Evolutionary conservation across 768 basidiomycete genomes (phyloP), one percentile per base, ranked within the genome.

Genomic region (Tulasnella sp.): DNA sequence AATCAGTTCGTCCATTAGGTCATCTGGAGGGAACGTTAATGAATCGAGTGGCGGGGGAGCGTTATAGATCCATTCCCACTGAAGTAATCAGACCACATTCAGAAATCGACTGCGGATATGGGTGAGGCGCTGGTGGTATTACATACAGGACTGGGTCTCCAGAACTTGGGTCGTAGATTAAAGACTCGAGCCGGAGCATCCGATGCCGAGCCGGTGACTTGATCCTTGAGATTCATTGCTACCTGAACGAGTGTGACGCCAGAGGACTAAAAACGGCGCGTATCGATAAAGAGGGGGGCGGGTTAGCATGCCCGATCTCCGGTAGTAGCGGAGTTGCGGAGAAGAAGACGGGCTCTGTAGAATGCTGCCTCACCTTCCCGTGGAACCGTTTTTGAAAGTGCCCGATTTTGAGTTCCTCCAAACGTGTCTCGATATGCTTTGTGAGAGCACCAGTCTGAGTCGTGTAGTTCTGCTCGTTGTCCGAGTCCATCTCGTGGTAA

Each of bases 171-270:
- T 5, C 71, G 69, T 3, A 64, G 67, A 68, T 42, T 49, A 74
- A 64, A 42, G 71, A 58, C 52, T 78, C 71, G 7, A 78, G 78
- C 72, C 80, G 80, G 39, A 19, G 54, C 29, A 58, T 74, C 39
- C n/a, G 39, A 12, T 3, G 3, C 8, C 14, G 91, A 89, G 91
- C 88, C 87, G 1, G 85, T 85, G 36, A 85, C 87, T 76, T 89
- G 88, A 37, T 86, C 85, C 81, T 90, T 91, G 12, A 90, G 82
- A 77, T 89, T 88, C 15, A 90, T 84, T 1, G 89, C 90, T 5
- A 85, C 84, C 79, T 86, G 86, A 9, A 90, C 78, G 12, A 89
- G 82, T 79, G 87, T 86, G 36, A 86, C 83, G 11, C 87, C 77
- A 40, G 76, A 71, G 22, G 76, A 77, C 76, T 77, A 42, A 1